Evolutionary conservation across 2,329 filamentous ascomycete species (phyloP).

Genomic region (Orbilia blumenaviensis): DNA sequence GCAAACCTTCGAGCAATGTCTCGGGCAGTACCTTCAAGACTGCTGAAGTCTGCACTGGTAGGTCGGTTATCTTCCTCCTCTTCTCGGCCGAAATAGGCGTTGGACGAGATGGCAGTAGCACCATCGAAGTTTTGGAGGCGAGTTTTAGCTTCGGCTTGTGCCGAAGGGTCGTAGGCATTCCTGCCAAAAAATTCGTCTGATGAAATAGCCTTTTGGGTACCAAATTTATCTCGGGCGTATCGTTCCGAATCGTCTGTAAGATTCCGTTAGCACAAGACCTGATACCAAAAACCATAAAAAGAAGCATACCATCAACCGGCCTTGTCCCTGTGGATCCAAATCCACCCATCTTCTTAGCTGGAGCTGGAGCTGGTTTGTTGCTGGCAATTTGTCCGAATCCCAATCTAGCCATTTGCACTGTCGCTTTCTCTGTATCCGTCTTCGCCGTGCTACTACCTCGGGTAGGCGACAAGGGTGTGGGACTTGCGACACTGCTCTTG

Average conservation of each 20-base stretch:
- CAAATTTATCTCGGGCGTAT: constrained; percentile 88
- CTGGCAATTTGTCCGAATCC: constrained; percentile 87
- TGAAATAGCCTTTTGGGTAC: constrained; percentile 91
- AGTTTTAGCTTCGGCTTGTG: constrained; percentile 84
- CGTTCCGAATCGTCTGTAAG: constrained; percentile 75
- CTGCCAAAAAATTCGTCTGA: constrained; percentile 99
- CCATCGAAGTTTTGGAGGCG: constrained; percentile 93
- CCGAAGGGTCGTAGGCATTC: constrained; percentile 80
- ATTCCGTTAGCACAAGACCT: background rate
- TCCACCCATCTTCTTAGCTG: constrained; percentile 79
- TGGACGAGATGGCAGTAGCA: constrained; percentile 89
- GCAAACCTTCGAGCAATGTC: constrained; percentile 96
- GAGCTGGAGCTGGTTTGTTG: constrained; percentile 68
- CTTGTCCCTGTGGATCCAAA: constrained; percentile 88
- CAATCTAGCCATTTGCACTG: constrained; percentile 84
- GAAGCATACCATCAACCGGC: constrained; percentile 70
- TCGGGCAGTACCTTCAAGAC: constrained; percentile 90
- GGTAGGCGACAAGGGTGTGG: constrained; percentile 65
- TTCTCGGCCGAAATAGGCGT: constrained; percentile 94
- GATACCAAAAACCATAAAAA: background rate
- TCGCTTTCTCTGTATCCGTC: constrained; percentile 82
- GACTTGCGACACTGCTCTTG: constrained; percentile 62
- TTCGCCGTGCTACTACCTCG: constrained; percentile 68
- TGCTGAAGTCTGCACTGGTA: constrained; percentile 70
- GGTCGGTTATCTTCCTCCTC: constrained; percentile 73